Evolutionary conservation across 2,329 filamentous ascomycete species (phyloP).

Genomic region (Arthrobotrys sphaeroides): DNA sequence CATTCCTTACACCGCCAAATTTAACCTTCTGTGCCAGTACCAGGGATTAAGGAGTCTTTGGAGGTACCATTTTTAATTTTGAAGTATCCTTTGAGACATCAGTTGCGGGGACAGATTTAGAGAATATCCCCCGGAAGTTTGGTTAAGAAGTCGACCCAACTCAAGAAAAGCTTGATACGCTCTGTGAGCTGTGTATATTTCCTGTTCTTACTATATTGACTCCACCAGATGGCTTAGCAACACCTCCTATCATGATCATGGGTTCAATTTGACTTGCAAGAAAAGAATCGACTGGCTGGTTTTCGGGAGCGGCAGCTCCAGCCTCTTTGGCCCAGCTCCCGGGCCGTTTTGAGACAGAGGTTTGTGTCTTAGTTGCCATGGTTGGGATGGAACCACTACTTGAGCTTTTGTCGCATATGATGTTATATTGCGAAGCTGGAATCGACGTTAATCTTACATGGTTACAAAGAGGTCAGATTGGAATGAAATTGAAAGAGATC

Average conservation of each 20-base stretch:
- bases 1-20: slow-evolving; percentile 21
- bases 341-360: slow-evolving; percentile 15
- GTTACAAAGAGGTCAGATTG: too few species aligned
- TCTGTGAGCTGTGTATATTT: slow-evolving; percentile 57
- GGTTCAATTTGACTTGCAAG: slow-evolving; percentile 64
- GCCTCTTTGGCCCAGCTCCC: slow-evolving; percentile 59
- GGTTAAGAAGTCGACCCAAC: slow-evolving; percentile 22
- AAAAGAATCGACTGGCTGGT: slow-evolving; percentile 65
- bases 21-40: slow-evolving; percentile 24
- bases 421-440: too few species aligned
- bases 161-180: slow-evolving; percentile 24
- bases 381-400: slow-evolving; percentile 44
- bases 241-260: slow-evolving; percentile 65
- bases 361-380: slow-evolving; percentile 22
- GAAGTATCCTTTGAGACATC: slow-evolving; percentile 36
- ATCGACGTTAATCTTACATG: too few species aligned
- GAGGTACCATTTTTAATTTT: background rate
- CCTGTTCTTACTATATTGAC: slow-evolving; percentile 61
- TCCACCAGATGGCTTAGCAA: slow-evolving; percentile 59
- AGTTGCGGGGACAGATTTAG: slow-evolving; percentile 30
- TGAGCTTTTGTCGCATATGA: slow-evolving; percentile 38
- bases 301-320: slow-evolving; percentile 62
- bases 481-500: too few species aligned
- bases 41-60: slow-evolving; percentile 38
- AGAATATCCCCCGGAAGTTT: slow-evolving; percentile 42